Conservation (phyloP, 441 rosid species). For the Mallotus repandus region DNA sequence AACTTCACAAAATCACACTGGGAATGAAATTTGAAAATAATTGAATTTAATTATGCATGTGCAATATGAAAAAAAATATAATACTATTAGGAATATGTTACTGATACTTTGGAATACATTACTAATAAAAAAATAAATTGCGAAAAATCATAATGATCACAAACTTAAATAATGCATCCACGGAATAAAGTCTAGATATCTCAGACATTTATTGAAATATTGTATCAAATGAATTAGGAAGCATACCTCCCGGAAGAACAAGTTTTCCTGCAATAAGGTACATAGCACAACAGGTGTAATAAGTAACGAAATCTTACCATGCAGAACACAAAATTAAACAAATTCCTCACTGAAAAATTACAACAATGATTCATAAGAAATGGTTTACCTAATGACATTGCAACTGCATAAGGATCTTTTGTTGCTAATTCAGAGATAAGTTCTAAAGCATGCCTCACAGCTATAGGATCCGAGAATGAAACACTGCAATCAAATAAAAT, state of each 20-base stretch:
- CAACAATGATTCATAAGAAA: conserved; percentile 5
- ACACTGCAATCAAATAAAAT: conserved; percentile 46
- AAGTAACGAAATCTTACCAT: conserved; percentile 22
- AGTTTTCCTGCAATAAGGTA: conserved; percentile 72
- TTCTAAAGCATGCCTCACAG: conserved; percentile 97
- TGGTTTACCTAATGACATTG: conserved; percentile 88
- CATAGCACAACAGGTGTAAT: conserved; percentile 9
- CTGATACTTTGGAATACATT: no score
- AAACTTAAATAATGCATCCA: not conserved
- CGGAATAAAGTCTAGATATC: not conserved
- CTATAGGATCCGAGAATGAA: conserved; percentile 95
- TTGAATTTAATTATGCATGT: not conserved
- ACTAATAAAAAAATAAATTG: not conserved
- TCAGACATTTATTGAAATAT: not conserved
- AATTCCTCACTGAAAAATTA: conserved; percentile 20
- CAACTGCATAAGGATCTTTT: conserved; percentile 92
- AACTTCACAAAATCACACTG: not conserved
- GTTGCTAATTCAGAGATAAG: conserved; percentile 82
- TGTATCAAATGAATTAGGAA: conserved; percentile 7
- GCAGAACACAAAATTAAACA: conserved; percentile 16
- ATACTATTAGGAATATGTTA: not conserved
- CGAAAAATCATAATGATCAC: not conserved
- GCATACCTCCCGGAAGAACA: conserved; percentile 82
- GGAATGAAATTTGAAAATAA: not conserved
- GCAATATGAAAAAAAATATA: not conserved